Evolutionary conservation across 306 rosid genomes (phyloP).

Genomic region (Prunus kanzakura): DNA sequence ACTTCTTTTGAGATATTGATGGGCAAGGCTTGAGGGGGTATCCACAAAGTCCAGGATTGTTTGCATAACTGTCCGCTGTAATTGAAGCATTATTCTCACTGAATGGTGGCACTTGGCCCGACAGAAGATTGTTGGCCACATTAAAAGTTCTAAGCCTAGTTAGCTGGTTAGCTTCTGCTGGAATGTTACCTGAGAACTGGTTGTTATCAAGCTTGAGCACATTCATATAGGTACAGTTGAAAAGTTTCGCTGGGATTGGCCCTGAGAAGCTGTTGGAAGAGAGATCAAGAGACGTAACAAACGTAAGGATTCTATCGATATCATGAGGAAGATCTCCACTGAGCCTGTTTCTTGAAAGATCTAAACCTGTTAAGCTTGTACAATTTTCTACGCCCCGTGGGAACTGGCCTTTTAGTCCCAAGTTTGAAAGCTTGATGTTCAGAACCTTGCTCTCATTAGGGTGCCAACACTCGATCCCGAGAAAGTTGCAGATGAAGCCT

Average conservation of each 20-base stretch:
- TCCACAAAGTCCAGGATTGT: slow-evolving; percentile 19
- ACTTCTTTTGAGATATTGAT: no score
- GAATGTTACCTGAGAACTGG: neutral
- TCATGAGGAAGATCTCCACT: slow-evolving; percentile 51
- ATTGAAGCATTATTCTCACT: no score
- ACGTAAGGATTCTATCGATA: slow-evolving; percentile 9
- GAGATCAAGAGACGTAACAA: slow-evolving; percentile 56
- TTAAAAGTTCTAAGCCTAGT: neutral
- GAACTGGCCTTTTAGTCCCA: slow-evolving; percentile 77
- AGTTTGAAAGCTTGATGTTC: slow-evolving; percentile 52
- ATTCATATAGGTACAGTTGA: slow-evolving; percentile 25
- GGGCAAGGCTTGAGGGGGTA: neutral
- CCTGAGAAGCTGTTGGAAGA: slow-evolving; percentile 70
- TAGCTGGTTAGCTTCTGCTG: neutral
- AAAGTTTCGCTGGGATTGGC: slow-evolving; percentile 35
- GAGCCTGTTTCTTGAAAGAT: slow-evolving; percentile 63
- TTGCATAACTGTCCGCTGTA: neutral
- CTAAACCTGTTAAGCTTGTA: slow-evolving; percentile 71
- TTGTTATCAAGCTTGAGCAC: slow-evolving; percentile 14
- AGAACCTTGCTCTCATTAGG: slow-evolving; percentile 74
- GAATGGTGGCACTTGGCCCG: neutral
- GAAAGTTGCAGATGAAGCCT: slow-evolving; percentile 67
- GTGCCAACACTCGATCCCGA: slow-evolving; percentile 89
- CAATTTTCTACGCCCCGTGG: slow-evolving; percentile 52
- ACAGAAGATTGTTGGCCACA: slow-evolving; percentile 10